phyloP scores from a whole-genome alignment of 768 basidiomycete species.

The Pulveroboletus frians region DNA sequence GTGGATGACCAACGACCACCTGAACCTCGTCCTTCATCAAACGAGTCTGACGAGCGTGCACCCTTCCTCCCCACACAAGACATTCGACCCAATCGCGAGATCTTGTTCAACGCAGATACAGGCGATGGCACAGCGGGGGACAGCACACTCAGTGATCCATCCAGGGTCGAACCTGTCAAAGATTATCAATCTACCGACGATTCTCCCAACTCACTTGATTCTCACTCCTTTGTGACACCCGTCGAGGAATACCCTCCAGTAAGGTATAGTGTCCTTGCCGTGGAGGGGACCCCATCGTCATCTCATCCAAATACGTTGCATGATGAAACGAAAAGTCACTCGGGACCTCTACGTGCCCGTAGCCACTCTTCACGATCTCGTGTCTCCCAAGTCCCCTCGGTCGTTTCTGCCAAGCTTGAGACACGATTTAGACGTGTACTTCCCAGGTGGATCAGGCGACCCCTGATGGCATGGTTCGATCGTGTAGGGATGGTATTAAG shows the following conservation, averaged over 20 bases:
- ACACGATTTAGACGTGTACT: slow-evolving; percentile 38
- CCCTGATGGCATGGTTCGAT: slow-evolving; percentile 64
- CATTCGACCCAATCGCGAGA: not conserved
- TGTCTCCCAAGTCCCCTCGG: slow-evolving; percentile 29
- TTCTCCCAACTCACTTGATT: slow-evolving; percentile 28
- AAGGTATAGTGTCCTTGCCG: slow-evolving; percentile 24
- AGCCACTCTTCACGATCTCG: slow-evolving; percentile 6
- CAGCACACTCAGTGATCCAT: slow-evolving; percentile 1
- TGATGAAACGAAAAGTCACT: slow-evolving; percentile 16
- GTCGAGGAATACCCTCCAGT: slow-evolving; percentile 26
- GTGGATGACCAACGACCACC: slow-evolving; percentile 45
- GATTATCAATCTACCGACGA: slow-evolving; percentile 28
- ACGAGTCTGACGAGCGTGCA: slow-evolving; percentile 23
- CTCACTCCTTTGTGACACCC: slow-evolving; percentile 19
- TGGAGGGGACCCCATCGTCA: slow-evolving; percentile 25
- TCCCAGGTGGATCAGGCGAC: slow-evolving; percentile 52
- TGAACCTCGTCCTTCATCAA: slow-evolving; percentile 13
- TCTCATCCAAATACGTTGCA: slow-evolving; percentile 3
- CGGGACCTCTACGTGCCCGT: not conserved
- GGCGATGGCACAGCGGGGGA: slow-evolving; percentile 1
- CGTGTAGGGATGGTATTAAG: slow-evolving; percentile 65
- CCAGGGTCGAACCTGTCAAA: slow-evolving; percentile 19
- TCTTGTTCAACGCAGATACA: slow-evolving; percentile 7
- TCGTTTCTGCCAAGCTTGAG: slow-evolving; percentile 36
- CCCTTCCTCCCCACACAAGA: slow-evolving; percentile 26